Evolutionary conservation across 176 grass and related monocot genomes (phyloP).

Genomic region (Puya raimondii): DNA sequence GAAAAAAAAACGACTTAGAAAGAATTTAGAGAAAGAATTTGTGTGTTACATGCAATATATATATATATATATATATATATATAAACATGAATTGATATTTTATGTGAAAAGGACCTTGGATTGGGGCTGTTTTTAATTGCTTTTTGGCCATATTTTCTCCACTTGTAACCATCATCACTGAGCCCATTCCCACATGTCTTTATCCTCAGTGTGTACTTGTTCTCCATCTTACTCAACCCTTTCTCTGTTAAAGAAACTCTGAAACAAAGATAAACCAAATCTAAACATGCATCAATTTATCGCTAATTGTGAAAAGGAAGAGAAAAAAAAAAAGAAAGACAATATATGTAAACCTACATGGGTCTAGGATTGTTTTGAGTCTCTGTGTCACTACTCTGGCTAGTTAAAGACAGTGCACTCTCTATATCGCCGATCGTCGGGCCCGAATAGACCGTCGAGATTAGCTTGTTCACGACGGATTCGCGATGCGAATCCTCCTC

Average conservation of each 20-base stretch:
- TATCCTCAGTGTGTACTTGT: slow-evolving; percentile 80
- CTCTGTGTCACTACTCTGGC: slow-evolving; percentile 6
- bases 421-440: slow-evolving; percentile 82
- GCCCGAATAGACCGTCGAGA: slow-evolving; percentile 85
- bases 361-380: slow-evolving; percentile 27
- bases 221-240: slow-evolving; percentile 69
- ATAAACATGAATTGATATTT: neutral
- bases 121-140: slow-evolving; percentile 98
- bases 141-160: slow-evolving; percentile 97
- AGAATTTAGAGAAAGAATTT: neutral
- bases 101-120: slow-evolving; percentile 47
- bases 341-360: slow-evolving; percentile 26
- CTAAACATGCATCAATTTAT: neutral
- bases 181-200: slow-evolving; percentile 51
- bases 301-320: neutral
- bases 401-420: slow-evolving; percentile 56
- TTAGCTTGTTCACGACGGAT: slow-evolving; percentile 76
- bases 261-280: neutral
- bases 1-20: too few relatives aligned
- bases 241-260: slow-evolving; percentile 69
- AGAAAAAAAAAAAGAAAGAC: neutral
- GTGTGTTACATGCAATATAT: neutral
- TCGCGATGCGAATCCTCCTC: slow-evolving; percentile 23
- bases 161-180: slow-evolving; percentile 87
- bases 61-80: neutral